These are phyloP conservation scores for Gonium pectorale DNA, from an alignment of 139 green algal species.

Conservation along the genomic window DNA sequence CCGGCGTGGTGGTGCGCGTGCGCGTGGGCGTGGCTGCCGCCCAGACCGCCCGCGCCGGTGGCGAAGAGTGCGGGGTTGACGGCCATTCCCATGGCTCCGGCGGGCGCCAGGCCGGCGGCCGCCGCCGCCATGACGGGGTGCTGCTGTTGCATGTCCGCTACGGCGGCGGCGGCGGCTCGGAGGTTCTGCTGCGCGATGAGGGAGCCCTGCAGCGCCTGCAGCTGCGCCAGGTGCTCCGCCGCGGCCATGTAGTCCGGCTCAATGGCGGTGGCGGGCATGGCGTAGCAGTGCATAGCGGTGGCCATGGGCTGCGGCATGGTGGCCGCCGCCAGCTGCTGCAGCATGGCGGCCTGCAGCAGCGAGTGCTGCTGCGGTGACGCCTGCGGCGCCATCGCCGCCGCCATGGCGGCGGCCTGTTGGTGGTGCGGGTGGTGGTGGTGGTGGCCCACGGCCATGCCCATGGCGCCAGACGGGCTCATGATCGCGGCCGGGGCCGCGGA, in stretches of 20 bases:
- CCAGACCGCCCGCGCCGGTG: conserved; percentile 14
- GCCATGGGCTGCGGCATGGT: not conserved
- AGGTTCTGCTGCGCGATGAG: conserved; percentile 36
- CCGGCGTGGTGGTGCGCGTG: not conserved
- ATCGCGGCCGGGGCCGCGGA: not conserved
- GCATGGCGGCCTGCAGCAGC: conserved; percentile 18
- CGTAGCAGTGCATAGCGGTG: not conserved
- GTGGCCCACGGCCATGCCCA: not conserved
- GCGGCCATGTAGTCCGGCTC: conserved; percentile 20
- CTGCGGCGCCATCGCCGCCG: not conserved
- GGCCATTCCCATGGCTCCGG: not conserved
- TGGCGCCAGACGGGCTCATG: too few relatives aligned
- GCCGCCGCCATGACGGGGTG: conserved; percentile 25
- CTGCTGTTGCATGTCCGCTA: not conserved
- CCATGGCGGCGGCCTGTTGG: not conserved
- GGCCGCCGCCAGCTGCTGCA: conserved; percentile 42
- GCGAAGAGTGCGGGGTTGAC: conserved; percentile 12
- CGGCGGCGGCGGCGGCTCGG: conserved; percentile 17
- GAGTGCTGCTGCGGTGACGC: not conserved
- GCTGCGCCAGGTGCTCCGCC: conserved; percentile 31
- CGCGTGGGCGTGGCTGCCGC: not conserved
- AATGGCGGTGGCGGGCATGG: not conserved
- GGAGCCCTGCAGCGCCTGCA: conserved; percentile 35
- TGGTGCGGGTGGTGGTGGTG: not conserved
- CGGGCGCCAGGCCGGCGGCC: not conserved